phyloP scores from a whole-genome alignment of 2,329 filamentous ascomycete species.

The Fusarium sp. region DNA sequence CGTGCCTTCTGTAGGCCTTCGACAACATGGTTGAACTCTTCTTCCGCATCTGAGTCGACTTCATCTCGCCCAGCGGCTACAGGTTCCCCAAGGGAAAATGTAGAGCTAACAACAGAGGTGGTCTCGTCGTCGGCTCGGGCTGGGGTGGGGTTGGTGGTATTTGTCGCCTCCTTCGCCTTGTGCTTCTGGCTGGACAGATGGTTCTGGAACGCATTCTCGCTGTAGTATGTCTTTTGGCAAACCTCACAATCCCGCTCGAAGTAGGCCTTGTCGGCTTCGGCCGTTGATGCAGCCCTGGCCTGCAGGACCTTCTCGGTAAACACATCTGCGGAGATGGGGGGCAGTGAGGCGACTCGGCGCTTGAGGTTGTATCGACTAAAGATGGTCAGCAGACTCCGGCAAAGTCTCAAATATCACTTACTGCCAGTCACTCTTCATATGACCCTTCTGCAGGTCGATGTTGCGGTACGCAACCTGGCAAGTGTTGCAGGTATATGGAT shows the following conservation, averaged over 20 bases:
- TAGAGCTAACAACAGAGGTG: conserved; percentile 88
- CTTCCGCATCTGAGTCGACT: conserved; percentile 76
- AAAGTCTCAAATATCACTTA: conserved; percentile 61
- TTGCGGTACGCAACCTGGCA: conserved; percentile 97
- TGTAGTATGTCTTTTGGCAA: conserved; percentile 94
- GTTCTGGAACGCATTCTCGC: conserved; percentile 95
- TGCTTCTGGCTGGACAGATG: conserved; percentile 94
- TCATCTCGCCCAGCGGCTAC: conserved; percentile 60
- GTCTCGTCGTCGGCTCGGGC: conserved; percentile 71
- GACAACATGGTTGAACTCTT: conserved; percentile 82
- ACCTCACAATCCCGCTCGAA: conserved; percentile 86
- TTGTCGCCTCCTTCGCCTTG: conserved; percentile 66
- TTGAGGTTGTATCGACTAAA: conserved; percentile 93
- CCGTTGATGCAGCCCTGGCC: conserved; percentile 85
- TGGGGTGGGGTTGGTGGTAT: conserved; percentile 48
- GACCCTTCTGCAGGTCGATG: conserved; percentile 89
- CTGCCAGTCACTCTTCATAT: conserved; percentile 99
- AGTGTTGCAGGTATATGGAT: conserved; percentile 98
- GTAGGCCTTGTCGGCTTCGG: conserved; percentile 87
- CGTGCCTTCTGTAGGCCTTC: conserved; percentile 81
- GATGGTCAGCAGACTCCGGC: conserved; percentile 3
- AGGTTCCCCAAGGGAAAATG: conserved; percentile 90
- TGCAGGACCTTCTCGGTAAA: conserved; percentile 97
- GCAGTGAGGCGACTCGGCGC: conserved; percentile 88
- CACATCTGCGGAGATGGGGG: conserved; percentile 89